Evolutionary conservation across 73 alveolate species (phyloP).

Genomic region (Paramecium sexaurelia): DNA sequence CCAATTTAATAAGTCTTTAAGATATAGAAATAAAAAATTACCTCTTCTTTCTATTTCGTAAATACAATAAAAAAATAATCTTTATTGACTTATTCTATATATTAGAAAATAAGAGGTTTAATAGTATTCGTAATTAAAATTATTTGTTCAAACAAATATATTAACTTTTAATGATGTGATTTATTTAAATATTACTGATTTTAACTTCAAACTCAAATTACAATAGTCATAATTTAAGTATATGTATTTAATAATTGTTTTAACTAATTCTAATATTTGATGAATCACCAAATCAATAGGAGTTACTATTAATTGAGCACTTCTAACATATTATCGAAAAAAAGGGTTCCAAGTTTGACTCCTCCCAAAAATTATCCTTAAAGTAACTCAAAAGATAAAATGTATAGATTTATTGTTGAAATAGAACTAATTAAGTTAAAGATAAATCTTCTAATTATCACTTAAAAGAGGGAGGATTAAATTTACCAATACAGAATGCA

Average conservation of each 20-base stretch:
- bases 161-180: no score
- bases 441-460: not conserved
- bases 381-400: not conserved
- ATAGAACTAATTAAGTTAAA: not conserved
- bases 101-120: no score
- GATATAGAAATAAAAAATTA: no score
- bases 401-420: not conserved
- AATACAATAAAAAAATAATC: no score
- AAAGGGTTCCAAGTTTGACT: slow-evolving; percentile 35
- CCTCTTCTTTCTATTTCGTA: no score
- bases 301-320: slow-evolving; percentile 17
- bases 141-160: no score
- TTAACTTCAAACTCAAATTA: not conserved
- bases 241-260: not conserved
- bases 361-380: not conserved
- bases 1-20: no score
- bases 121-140: no score
- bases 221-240: not conserved
- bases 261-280: not conserved
- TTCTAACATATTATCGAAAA: not conserved
- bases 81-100: no score
- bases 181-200: not conserved
- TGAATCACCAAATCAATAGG: not conserved
- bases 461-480: not conserved
- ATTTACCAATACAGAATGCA: not conserved